Percentiles rank a stretch among this genome's conserved stretches.
Evolutionary conservation across 441 rosid genomes (phyloP).

Genomic region (Bruguiera hainesii): DNA sequence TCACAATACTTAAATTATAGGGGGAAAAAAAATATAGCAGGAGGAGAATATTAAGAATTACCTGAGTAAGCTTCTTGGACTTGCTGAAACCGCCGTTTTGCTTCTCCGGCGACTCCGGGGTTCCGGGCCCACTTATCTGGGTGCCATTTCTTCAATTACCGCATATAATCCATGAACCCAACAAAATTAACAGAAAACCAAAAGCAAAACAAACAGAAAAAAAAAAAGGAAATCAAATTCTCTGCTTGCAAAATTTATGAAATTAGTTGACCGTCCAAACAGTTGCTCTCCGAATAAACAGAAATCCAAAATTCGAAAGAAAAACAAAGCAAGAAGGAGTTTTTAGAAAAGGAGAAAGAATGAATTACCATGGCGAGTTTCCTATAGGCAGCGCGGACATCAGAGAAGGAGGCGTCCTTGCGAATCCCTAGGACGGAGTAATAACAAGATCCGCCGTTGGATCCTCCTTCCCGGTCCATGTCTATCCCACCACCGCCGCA

Average conservation of each 20-base stretch:
- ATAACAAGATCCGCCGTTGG: constrained; percentile 60
- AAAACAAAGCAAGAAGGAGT: background rate
- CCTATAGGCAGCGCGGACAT: constrained; percentile 62
- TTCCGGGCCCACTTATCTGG: constrained; percentile 54
- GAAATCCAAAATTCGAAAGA: background rate
- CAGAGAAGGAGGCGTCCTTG: constrained; percentile 62
- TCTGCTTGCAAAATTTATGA: background rate
- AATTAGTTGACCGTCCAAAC: no score
- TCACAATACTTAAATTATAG: no score
- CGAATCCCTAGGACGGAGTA: constrained; percentile 66
- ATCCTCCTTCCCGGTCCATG: constrained; percentile 71
- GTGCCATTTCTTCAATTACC: constrained; percentile 55
- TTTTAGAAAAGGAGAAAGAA: background rate
- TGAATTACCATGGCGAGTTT: constrained; percentile 56
- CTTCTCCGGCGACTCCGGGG: constrained; percentile 48
- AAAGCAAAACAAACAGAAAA: background rate
- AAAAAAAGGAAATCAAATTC: background rate
- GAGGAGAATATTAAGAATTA: constrained; percentile 4
- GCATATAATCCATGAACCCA: no score
- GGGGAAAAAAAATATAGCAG: no score
- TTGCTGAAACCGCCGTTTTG: constrained; percentile 66
- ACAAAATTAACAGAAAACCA: background rate
- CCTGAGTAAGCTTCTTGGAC: constrained; percentile 78
- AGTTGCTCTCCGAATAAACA: no score
- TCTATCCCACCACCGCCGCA: background rate